phyloP scores from a whole-genome alignment of 2,329 filamentous ascomycete species.

The Ampelomyces quisqualis region DNA sequence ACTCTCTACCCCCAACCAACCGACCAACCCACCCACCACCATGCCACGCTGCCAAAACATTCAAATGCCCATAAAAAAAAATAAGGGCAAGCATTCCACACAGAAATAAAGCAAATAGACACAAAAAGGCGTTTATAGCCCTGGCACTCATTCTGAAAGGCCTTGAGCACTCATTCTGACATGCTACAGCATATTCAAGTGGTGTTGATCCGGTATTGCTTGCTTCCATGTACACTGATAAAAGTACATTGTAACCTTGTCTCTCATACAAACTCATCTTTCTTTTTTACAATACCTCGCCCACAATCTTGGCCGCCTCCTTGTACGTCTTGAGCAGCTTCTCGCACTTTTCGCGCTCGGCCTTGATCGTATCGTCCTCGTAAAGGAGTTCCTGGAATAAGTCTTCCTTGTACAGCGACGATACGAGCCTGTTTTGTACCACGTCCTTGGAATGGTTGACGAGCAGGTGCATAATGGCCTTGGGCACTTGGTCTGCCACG shows the following conservation, averaged over 20 bases:
- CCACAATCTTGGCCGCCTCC: conserved; percentile 96
- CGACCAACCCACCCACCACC: too few relatives aligned
- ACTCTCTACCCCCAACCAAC: too few relatives aligned
- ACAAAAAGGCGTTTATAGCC: too few relatives aligned
- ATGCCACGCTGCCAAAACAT: too few relatives aligned
- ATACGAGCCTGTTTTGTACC: conserved; percentile 94
- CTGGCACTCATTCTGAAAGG: too few relatives aligned
- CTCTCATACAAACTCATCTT: too few relatives aligned
- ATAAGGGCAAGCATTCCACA: too few relatives aligned
- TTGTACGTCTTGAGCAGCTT: conserved; percentile 92
- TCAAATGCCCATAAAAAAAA: too few relatives aligned
- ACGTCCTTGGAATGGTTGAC: conserved; percentile 99
- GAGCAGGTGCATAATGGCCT: conserved; percentile 97
- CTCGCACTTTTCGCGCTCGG: conserved; percentile 97
- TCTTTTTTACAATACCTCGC: conserved; percentile 68
- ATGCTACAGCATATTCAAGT: not conserved
- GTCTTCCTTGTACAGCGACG: conserved; percentile 88
- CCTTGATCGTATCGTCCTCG: conserved; percentile 96
- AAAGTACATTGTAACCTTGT: too few relatives aligned
- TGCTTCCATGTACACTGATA: conserved; percentile 8
- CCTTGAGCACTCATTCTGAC: too few relatives aligned
- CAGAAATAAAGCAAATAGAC: too few relatives aligned
- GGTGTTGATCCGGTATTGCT: not conserved
- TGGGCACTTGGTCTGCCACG: conserved; percentile 97
- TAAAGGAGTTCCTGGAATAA: conserved; percentile 92